Evolutionary conservation across 768 basidiomycete species (phyloP).

Genomic region (Tricholoma furcatifolium): DNA sequence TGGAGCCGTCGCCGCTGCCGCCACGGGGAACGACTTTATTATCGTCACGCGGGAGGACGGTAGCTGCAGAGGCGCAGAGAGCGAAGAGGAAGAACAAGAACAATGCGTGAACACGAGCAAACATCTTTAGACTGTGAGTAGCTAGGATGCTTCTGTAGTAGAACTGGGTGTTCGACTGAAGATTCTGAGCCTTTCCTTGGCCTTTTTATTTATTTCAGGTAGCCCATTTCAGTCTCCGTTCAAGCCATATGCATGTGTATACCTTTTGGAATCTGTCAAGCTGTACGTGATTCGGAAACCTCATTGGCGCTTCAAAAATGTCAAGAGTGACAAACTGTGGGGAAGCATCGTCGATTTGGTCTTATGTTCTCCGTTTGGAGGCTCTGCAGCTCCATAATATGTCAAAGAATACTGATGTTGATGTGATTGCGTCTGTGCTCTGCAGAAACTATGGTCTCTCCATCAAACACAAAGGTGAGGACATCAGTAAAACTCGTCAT

Average conservation of each 20-base stretch:
- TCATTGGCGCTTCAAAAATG: not conserved
- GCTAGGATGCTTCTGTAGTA: conserved; percentile 4
- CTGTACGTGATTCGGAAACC: not conserved
- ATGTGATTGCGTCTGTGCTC: no score
- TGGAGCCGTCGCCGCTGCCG: not conserved
- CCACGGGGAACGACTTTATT: no score
- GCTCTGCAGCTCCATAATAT: not conserved
- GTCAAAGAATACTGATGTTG: not conserved
- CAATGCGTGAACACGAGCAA: conserved; percentile 8
- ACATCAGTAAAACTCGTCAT: not conserved
- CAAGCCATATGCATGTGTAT: not conserved
- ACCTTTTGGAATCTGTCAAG: not conserved
- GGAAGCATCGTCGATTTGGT: not conserved
- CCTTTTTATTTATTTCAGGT: conserved; percentile 6
- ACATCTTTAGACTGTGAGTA: conserved; percentile 11
- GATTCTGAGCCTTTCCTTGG: not conserved
- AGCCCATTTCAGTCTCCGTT: conserved; percentile 1
- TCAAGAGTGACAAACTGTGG: conserved; percentile 7
- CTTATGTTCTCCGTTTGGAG: no score
- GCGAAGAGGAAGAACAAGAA: conserved; percentile 13
- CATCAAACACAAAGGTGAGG: no score
- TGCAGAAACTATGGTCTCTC: no score
- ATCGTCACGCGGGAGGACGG: conserved; percentile 3
- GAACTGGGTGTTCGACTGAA: conserved; percentile 13
- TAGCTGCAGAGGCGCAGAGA: conserved; percentile 14